Evolutionary conservation across 1,284 basidiomycete species (phyloP), one percentile per base, ranked within the genome.

Genomic region (Cystobasidium slooffiae): DNA sequence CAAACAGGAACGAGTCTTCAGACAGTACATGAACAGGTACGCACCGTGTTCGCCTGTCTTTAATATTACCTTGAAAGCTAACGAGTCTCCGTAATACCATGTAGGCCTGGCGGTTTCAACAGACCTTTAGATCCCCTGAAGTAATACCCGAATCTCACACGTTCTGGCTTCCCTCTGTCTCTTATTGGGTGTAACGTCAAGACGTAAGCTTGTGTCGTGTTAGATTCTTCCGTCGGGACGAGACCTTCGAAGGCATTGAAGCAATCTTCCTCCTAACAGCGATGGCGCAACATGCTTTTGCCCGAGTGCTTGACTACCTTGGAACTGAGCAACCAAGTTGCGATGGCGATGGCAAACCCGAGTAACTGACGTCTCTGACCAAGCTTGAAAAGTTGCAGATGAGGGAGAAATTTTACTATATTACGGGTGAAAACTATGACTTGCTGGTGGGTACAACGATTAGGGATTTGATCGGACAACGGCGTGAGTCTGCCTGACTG

Each of bases 21-120:
- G 76, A 24, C 75, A 76, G 69, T 76, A 75, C 64, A 77, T 76
- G 75, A 76, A 75, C 47, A 65, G 76, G 62, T 59, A 47, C 37
- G 74, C 18, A 12, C 12, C 46, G 12, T 49, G 12, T 49, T 14
- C n/a, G 46, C 3, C 14, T 14, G 14, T 14, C n/a, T 49, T 2
- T 6, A 39, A 37, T 58, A 14, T 31, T 56, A 31, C 39, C 22
- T 10, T 37, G 24, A 56, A 20, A 3, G 12, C 53, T 37, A 37
- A 56, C 24, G 24, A 31, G 4, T 1, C 20, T 7, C 16, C n/a
- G 56, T 5, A 39, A n/a, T 58, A 16, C 49, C 6, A 20, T 39
- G 41, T 49, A 68, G 75, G 24, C 69, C 75, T 7, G 70, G 70
- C 46, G 70, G 70, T 37, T 73, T 73, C 70, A 73, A 73, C 39